Evolutionary conservation across 164 flowering plant genomes (phyloP).

Genomic region (Chloranthus sessilifolius): DNA sequence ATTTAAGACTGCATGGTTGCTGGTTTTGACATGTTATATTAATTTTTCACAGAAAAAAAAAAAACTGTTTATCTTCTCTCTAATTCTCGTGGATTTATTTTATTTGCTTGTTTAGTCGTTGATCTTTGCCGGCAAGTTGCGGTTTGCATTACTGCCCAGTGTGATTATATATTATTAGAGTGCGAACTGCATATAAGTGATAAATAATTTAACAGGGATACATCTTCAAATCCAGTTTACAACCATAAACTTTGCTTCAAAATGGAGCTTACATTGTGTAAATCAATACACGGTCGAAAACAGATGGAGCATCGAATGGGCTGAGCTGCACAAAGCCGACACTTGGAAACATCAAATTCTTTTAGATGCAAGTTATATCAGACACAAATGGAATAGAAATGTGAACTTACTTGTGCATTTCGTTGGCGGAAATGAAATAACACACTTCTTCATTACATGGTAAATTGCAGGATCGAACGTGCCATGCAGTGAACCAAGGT

Average conservation of each 20-base stretch:
- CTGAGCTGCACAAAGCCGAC: constrained; percentile 16
- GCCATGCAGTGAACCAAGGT: constrained; percentile 5
- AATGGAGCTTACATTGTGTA: constrained; percentile 63
- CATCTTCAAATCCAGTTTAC: too few species aligned
- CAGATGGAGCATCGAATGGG: constrained; percentile 44
- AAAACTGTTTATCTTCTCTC: too few species aligned
- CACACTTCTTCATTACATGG: constrained; percentile 3
- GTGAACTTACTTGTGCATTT: constrained; percentile 12
- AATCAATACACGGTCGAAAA: constrained; percentile 95
- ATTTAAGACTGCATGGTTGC: too few species aligned
- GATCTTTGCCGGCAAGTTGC: neutral
- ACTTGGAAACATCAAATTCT: neutral
- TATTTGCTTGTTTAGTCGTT: neutral
- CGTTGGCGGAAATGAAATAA: constrained; percentile 6
- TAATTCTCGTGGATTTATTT: too few species aligned
- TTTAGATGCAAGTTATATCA: neutral
- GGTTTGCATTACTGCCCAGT: neutral
- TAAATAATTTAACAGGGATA: neutral
- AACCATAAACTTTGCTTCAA: neutral
- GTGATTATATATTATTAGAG: neutral
- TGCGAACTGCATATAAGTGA: neutral
- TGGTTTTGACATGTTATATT: too few species aligned
- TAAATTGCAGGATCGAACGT: constrained; percentile 5
- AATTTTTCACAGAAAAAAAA: too few species aligned
- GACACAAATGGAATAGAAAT: neutral